Percentiles rank a stretch among this genome's conserved stretches.
Evolutionary conservation across 1,284 basidiomycete genomes (phyloP).

Genomic region (Tranzscheliella williamsii): DNA sequence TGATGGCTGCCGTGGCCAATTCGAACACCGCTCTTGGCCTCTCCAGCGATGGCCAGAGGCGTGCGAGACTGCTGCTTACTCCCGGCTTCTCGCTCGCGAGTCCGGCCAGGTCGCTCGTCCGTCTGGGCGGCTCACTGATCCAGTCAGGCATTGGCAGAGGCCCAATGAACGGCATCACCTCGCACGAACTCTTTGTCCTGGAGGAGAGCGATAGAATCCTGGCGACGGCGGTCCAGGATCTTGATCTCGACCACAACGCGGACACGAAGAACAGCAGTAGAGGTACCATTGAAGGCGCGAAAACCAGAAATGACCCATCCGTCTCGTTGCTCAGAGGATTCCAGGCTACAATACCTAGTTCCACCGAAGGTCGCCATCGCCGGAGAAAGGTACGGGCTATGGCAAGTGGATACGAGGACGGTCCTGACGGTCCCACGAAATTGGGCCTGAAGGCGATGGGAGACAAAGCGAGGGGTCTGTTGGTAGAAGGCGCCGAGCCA

Average conservation of each 20-base stretch:
- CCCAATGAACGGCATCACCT: slow-evolving; percentile 47
- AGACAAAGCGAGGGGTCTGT: slow-evolving; percentile 49
- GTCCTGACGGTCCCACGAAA: slow-evolving; percentile 33
- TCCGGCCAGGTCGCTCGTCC: slow-evolving; percentile 52
- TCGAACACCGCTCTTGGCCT: slow-evolving; percentile 46
- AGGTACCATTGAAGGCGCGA: slow-evolving; percentile 1
- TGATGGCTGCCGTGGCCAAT: slow-evolving; percentile 54
- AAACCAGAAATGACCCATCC: slow-evolving; percentile 1
- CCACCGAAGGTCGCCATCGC: slow-evolving; percentile 42
- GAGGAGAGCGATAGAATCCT: slow-evolving; percentile 58
- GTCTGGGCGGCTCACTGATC: slow-evolving; percentile 48
- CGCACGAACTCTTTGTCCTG: slow-evolving; percentile 52
- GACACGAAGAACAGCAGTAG: neutral
- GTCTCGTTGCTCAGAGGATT: slow-evolving; percentile 59
- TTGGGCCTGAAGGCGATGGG: slow-evolving; percentile 53
- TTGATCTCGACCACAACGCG: slow-evolving; percentile 17
- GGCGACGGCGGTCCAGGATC: slow-evolving; percentile 37
- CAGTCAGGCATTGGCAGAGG: slow-evolving; percentile 48
- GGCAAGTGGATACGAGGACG: slow-evolving; percentile 35
- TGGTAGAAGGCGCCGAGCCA: slow-evolving; percentile 35
- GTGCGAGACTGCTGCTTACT: slow-evolving; percentile 41
- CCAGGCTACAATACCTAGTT: slow-evolving; percentile 55
- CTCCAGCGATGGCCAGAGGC: slow-evolving; percentile 40
- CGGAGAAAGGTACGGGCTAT: slow-evolving; percentile 47
- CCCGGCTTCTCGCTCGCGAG: slow-evolving; percentile 51